These are phyloP conservation scores for Phlebiopsis gigantea DNA, from an alignment of 768 basidiomycete genomes.

Conservation along the genomic window DNA sequence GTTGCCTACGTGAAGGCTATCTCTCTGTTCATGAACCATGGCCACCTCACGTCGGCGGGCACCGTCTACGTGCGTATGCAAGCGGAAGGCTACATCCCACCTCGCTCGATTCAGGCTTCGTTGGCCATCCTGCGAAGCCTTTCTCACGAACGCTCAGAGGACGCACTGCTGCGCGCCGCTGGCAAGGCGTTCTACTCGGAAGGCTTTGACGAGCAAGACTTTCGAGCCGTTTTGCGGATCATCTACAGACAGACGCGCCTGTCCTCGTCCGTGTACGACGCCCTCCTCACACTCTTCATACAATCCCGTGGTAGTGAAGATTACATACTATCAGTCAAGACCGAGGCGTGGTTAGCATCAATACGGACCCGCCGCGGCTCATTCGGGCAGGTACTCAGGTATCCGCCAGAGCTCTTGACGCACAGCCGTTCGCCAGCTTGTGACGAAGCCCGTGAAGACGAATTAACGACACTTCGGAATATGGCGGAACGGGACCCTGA, in stretches of 20 bases:
- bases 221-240: background rate
- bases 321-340: background rate
- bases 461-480: background rate
- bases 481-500: conserved; percentile 1
- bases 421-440: background rate
- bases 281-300: background rate
- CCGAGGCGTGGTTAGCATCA: background rate
- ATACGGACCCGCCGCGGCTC: background rate
- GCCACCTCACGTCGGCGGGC: background rate
- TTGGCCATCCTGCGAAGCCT: background rate
- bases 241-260: background rate
- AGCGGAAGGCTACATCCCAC: conserved; percentile 3
- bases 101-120: background rate
- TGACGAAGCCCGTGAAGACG: background rate
- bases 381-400: background rate
- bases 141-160: background rate
- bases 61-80: background rate
- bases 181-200: background rate
- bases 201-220: background rate
- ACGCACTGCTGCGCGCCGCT: background rate
- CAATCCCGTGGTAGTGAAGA: background rate
- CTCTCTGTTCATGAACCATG: background rate
- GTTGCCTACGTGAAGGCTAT: background rate
- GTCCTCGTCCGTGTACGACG: background rate
- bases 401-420: background rate